phyloP scores from a whole-genome alignment of 176 grass and related monocot genomes.

The Aegilops bicornis region DNA sequence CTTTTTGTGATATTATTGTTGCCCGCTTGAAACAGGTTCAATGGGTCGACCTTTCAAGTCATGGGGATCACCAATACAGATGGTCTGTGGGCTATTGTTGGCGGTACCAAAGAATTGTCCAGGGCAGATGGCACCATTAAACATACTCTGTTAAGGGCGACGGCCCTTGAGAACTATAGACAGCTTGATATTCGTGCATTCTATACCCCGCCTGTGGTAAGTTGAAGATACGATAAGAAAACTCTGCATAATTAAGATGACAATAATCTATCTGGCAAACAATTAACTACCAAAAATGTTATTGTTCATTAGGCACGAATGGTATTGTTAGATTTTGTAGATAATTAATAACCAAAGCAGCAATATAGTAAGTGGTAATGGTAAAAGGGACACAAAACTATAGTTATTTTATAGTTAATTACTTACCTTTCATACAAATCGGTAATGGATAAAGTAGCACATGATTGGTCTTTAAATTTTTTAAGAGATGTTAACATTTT shows the following conservation, averaged over 20 bases:
- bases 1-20: background rate
- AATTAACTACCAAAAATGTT: no score
- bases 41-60: background rate
- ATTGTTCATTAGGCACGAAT: no score
- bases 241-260: no score
- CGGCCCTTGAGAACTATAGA: background rate
- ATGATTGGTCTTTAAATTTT: background rate
- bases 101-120: background rate
- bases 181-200: background rate
- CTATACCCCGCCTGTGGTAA: background rate
- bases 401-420: no score
- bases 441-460: no score
- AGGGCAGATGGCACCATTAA: background rate
- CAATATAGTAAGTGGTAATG: no score
- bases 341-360: no score
- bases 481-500: background rate
- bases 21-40: background rate
- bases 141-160: background rate
- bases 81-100: background rate
- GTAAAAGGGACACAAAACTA: no score
- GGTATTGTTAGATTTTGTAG: no score
- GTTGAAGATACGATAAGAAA: background rate
- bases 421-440: no score
- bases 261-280: no score
- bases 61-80: background rate